These are phyloP conservation scores for Aechmea fasciata DNA, from an alignment of 176 grass and related monocot genomes.

Conservation along the genomic window DNA sequence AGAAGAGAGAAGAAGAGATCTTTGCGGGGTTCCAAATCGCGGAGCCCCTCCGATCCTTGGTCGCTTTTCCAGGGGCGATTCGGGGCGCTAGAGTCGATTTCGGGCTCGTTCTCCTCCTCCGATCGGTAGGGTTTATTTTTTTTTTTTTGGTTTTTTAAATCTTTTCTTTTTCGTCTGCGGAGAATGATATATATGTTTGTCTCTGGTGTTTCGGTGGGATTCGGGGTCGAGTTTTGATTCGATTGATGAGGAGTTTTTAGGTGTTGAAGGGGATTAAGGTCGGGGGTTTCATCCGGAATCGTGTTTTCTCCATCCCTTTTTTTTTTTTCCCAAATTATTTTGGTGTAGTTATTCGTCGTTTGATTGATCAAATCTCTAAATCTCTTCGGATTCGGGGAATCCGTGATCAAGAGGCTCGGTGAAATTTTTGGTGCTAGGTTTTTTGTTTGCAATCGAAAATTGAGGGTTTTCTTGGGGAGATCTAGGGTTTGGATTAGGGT, in stretches of 20 bases:
- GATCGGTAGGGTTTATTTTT: neutral
- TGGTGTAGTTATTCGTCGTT: neutral
- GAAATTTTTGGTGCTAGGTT: constrained; percentile 82
- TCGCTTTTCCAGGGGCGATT: no score
- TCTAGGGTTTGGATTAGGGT: constrained; percentile 34
- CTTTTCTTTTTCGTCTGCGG: no score
- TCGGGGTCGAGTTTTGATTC: neutral
- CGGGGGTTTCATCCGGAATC: neutral
- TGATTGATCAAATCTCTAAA: neutral
- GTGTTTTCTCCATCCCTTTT: neutral
- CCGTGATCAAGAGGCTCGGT: constrained; percentile 66
- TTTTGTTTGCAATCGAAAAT: constrained; percentile 71
- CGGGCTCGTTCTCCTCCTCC: neutral
- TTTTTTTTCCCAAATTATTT: neutral
- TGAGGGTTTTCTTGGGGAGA: constrained; percentile 55
- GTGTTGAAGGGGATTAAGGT: neutral
- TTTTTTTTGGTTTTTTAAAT: no score
- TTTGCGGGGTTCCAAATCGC: constrained; percentile 6
- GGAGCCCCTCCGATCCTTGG: no score
- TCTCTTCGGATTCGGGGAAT: constrained; percentile 25
- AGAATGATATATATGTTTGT: neutral
- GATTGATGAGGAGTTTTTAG: neutral
- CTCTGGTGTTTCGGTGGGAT: neutral
- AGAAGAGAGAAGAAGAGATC: constrained; percentile 19
- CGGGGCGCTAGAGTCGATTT: no score